Evolutionary conservation across 148 eudicot species (phyloP).

Genomic region (Spergularia bocconei): DNA sequence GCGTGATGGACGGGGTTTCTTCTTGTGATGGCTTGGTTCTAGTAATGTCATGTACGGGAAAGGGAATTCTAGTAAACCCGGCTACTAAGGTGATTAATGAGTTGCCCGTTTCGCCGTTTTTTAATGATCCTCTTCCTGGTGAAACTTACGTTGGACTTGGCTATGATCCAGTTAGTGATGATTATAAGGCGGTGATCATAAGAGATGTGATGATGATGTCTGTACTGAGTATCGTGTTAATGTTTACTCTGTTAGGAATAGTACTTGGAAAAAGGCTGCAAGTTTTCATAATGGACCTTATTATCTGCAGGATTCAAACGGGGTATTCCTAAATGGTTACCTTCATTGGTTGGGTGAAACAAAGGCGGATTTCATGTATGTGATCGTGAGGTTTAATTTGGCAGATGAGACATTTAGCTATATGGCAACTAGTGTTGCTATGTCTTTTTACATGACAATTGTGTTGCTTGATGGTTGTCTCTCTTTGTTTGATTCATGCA

Average conservation of each 20-base stretch:
- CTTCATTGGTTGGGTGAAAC: no score
- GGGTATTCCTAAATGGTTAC: no score
- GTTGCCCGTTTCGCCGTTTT: neutral
- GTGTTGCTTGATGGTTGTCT: conserved; percentile 8
- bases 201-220: neutral
- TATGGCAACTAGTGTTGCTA: neutral
- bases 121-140: no score
- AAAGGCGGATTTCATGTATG: no score
- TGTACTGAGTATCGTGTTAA: neutral
- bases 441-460: neutral
- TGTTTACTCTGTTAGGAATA: conserved; percentile 20
- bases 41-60: no score
- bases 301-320: no score
- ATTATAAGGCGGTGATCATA: neutral
- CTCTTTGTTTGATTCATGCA: neutral
- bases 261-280: conserved; percentile 15
- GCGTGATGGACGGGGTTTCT: no score
- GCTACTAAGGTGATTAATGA: no score
- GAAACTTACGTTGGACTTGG: neutral
- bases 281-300: no score
- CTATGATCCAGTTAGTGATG: conserved; percentile 5
- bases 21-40: conserved; percentile 16
- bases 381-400: no score
- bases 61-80: no score
- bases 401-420: conserved; percentile 10